phyloP scores from a whole-genome alignment of 2,329 filamentous ascomycete species.

The Blumeriella jaapii region DNA sequence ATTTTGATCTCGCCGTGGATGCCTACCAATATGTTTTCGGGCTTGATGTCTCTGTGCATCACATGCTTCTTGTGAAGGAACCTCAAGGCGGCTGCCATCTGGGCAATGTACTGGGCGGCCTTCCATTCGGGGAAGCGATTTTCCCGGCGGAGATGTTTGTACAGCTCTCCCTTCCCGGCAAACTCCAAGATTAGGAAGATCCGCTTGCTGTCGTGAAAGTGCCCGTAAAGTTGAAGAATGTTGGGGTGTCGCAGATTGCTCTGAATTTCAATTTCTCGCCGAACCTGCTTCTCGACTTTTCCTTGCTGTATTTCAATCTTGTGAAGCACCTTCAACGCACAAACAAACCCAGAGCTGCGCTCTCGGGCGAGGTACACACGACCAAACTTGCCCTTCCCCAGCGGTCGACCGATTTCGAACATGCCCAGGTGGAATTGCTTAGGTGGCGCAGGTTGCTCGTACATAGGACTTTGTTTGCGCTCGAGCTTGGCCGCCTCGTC shows the following conservation, averaged over 20 bases:
- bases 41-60: slow-evolving; percentile 96
- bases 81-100: slow-evolving; percentile 72
- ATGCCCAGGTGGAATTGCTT: slow-evolving; percentile 63
- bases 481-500: slow-evolving; percentile 41
- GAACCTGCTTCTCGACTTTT: slow-evolving; percentile 58
- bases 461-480: slow-evolving; percentile 39
- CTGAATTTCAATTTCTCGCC: slow-evolving; percentile 65
- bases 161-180: slow-evolving; percentile 60
- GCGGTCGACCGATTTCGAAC: slow-evolving; percentile 64
- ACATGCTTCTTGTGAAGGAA: slow-evolving; percentile 96
- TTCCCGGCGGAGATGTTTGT: slow-evolving; percentile 60
- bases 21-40: slow-evolving; percentile 90
- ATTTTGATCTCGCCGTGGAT: slow-evolving; percentile 98
- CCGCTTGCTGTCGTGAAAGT: slow-evolving; percentile 63
- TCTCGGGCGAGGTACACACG: slow-evolving; percentile 63
- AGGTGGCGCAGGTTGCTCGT: slow-evolving; percentile 43
- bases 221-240: slow-evolving; percentile 57
- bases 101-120: slow-evolving; percentile 61
- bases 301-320: slow-evolving; percentile 60
- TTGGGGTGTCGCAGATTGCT: slow-evolving; percentile 63
- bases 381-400: slow-evolving; percentile 66
- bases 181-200: slow-evolving; percentile 66
- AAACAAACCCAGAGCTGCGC: slow-evolving; percentile 55
- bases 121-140: slow-evolving; percentile 60
- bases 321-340: slow-evolving; percentile 63